Conservation (phyloP, 176 grass and related monocot species). For the Thalia dealbata region DNA sequence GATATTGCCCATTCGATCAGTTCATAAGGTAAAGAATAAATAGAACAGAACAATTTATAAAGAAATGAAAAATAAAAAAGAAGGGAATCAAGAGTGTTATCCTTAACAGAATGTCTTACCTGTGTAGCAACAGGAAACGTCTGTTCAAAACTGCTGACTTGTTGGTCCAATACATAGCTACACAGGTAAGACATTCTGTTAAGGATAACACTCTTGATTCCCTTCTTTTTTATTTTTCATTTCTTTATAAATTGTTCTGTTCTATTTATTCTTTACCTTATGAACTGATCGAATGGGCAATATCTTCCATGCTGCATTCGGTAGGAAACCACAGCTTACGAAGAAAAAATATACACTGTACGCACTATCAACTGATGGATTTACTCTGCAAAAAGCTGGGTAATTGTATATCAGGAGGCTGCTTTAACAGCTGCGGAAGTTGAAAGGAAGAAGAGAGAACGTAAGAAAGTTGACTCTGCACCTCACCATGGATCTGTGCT, state of each 20-base stretch:
- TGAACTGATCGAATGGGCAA: conserved; percentile 12
- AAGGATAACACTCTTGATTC: neutral
- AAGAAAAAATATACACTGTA: conserved; percentile 71
- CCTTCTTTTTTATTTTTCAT: neutral
- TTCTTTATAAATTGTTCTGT: neutral
- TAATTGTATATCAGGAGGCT: conserved; percentile 56
- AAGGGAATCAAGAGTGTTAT: neutral
- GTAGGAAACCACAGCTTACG: too few relatives aligned
- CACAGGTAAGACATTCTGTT: conserved; percentile 41
- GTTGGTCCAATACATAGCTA: conserved; percentile 43
- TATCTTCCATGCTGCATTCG: conserved; percentile 19
- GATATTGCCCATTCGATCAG: conserved; percentile 17
- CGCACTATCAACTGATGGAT: conserved; percentile 71
- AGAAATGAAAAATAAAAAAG: neutral
- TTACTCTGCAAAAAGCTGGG: conserved; percentile 71
- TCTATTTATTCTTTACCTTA: conserved; percentile 15
- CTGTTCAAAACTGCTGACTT: conserved; percentile 32
- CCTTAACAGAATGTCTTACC: conserved; percentile 28
- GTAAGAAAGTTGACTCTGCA: too few relatives aligned
- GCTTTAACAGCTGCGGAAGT: conserved; percentile 56
- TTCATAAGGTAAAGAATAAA: conserved; percentile 15
- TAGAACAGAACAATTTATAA: conserved; percentile 1
- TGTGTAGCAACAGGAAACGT: conserved; percentile 44
- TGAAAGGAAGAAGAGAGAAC: conserved; percentile 72
- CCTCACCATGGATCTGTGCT: conserved; percentile 1